Base-by-base conservation (phyloP, 2,329 filamentous ascomycete species). In the Aureobasidium sp. region DNA sequence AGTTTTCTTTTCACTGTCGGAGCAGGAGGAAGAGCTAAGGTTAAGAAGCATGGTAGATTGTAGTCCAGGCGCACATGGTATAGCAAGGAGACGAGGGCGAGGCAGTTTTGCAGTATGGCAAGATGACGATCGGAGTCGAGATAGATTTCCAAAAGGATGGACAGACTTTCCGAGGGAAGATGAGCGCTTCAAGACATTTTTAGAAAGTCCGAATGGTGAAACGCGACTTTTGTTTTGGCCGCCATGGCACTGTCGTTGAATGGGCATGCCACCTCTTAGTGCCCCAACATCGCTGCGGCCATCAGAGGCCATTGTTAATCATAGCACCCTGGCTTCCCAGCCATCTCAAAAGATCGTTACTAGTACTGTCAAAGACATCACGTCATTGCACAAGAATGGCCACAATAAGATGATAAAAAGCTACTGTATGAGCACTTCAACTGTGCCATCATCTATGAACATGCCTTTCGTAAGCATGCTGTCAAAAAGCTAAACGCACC, bases 131-230 rank as follows among this genome's bases (percentile, higher is more conserved):
- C 5, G 27, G 15, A 11, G 21, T 52, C 32, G 5, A 3, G 10
- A 5, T 13, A n/a, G 8, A 36, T 25, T 30, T 5, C 29, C 13
- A 16, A 11, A 27, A 27, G 16, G 11, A 7, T 21, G 39, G 39
- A 34, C 27, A 34, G 44, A 29, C 27, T 55, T 42, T 52, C 34
- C 48, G 37, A 44, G 29, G 37, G 37, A 58, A 21, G 42, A 8
- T 29, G 41, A 58, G 42, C 29, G 54, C 41, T 58, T 58, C n/a
- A 25, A n/a, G 21, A 41, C 36, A 53, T 39, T 53, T 53, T 42
- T 54, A 55, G 39, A 42, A 55, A 55, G 52, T 55, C 52, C 52
- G 16, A 55, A 55, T n/a, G 8, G 34, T 55, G 52, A 55, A 55
- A 37, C 34, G 34, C 34, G 34, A 37, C 34, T 37, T 13, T 6